Percentiles rank a stretch among this genome's conserved stretches.
These are phyloP conservation scores for Gymnopus androsaceus DNA, from an alignment of 1,284 basidiomycete species.

Conservation along the genomic window DNA sequence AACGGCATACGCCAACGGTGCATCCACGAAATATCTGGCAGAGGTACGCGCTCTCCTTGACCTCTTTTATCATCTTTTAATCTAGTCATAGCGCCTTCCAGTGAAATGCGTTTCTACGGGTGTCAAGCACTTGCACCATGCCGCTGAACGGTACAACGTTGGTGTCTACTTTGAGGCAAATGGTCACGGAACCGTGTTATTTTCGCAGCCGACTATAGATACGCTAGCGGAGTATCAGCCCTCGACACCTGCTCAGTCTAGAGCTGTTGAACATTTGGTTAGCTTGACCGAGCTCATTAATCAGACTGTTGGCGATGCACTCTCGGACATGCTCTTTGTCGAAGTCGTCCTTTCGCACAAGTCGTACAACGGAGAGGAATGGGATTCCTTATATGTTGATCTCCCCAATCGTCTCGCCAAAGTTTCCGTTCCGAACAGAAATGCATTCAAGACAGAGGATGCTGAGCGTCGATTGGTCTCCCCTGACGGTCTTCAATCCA, in stretches of 20 bases:
- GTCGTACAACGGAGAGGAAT: constrained; percentile 82
- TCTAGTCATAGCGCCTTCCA: constrained; percentile 78
- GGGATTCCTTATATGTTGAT: constrained; percentile 94
- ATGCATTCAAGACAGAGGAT: constrained; percentile 88
- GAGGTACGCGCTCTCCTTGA: constrained; percentile 50
- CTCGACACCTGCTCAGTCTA: constrained; percentile 77
- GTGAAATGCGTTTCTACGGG: constrained; percentile 96
- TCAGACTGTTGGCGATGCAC: constrained; percentile 97
- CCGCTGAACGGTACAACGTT: constrained; percentile 90
- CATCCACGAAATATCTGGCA: constrained; percentile 89
- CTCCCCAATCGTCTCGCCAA: constrained; percentile 97
- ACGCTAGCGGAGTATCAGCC: constrained; percentile 68
- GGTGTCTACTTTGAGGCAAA: constrained; percentile 99
- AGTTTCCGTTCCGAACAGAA: constrained; percentile 86
- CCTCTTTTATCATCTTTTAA: too few species aligned
- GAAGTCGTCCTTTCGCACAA: constrained; percentile 91
- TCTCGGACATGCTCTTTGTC: constrained; percentile 96
- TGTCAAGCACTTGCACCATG: constrained; percentile 98
- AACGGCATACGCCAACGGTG: constrained; percentile 98
- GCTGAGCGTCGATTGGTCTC: constrained; percentile 88
- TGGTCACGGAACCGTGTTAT: constrained; percentile 96
- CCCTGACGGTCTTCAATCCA: constrained; percentile 82
- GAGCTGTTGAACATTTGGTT: constrained; percentile 75
- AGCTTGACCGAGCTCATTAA: constrained; percentile 90
- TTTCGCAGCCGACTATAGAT: constrained; percentile 75